phyloP scores from a whole-genome alignment of 1,284 basidiomycete species.

The Ceratobasidium sp. region DNA sequence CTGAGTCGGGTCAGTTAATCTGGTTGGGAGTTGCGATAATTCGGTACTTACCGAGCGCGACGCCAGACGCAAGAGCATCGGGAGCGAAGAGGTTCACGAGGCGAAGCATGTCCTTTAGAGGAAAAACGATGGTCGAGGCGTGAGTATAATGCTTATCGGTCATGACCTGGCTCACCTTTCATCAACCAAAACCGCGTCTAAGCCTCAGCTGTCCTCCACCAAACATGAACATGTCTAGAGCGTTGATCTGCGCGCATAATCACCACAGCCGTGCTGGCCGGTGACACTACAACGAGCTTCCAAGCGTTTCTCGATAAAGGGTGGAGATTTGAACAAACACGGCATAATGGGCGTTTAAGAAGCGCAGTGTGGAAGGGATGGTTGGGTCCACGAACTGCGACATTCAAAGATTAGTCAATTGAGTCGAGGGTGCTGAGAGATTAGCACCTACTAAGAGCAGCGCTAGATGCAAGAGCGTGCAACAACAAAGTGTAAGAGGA shows the following conservation, averaged over 20 bases:
- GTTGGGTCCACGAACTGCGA: too few relatives aligned
- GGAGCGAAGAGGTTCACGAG: conserved; percentile 11
- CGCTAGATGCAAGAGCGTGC: conserved; percentile 7
- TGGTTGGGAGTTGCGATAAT: conserved; percentile 4
- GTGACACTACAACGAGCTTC: conserved; percentile 1
- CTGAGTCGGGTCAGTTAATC: too few relatives aligned
- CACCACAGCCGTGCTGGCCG: conserved; percentile 12
- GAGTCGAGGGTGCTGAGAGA: too few relatives aligned
- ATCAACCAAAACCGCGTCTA: conserved; percentile 2
- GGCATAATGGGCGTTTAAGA: background rate
- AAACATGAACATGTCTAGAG: background rate
- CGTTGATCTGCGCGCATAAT: conserved; percentile 24
- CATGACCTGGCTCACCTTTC: conserved; percentile 3
- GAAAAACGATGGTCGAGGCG: background rate
- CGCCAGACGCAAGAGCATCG: conserved; percentile 4
- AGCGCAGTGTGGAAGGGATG: too few relatives aligned
- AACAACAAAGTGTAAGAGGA: conserved; percentile 9
- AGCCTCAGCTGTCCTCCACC: background rate
- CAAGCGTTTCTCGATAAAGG: background rate
- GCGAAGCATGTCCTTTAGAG: conserved; percentile 10
- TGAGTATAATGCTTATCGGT: background rate
- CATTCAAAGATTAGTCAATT: too few relatives aligned
- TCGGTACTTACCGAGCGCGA: conserved; percentile 16
- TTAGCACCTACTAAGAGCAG: conserved; percentile 2
- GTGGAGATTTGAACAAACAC: background rate